Evolutionary conservation across 345 rosid genomes (phyloP), one percentile per base, ranked within the genome.

Genomic region (Anastatica hierochuntica): DNA sequence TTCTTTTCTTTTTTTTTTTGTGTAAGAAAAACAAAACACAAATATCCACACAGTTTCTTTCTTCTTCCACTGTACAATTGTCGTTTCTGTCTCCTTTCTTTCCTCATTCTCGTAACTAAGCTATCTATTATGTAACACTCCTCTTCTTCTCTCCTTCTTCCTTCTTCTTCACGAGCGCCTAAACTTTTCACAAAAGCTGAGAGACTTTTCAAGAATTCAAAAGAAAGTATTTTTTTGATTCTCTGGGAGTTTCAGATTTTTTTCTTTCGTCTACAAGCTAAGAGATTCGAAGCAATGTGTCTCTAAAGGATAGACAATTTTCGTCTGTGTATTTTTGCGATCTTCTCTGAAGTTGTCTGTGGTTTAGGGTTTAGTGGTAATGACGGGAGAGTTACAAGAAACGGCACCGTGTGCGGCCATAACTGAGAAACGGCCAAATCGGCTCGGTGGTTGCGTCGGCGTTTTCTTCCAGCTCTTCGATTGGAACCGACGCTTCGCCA

Each of bases 401-500:
- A 44, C 81, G 49, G 54, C 68, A 49, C 38, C 88, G 9, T 47
- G 74, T 69, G 49, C 79, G 70, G 86, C 90, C 12, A 57, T 90
- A 31, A 66, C 83, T 24, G 94, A 92, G 79, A 87, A 81, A 57
- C 60, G 67, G 55, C 66, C 83, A 44, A 74, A 77, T 39, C 73
- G 82, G 13, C 71, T 82, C 5, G 81, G 96, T 43, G 96, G 95
- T 15, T 92, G 98, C 39, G 95, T 71, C 8, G 98, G 95, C 17
- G 78, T 92, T 65, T 88, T 92, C 82, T 83, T 85, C 36, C 94
- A 85, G 71, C 80, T 92, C 56, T 76, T 88, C 16, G 94, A 88
- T 48, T 85, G 98, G 98, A 89, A 92, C 64, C 63, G 90, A 23
- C 71, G 86, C 38, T 76, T 88, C 45, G 81, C 90, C 20, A 85